Conservation (phyloP, 2,329 filamentous ascomycete species). For the Lasiodiplodia gonubiensis region DNA sequence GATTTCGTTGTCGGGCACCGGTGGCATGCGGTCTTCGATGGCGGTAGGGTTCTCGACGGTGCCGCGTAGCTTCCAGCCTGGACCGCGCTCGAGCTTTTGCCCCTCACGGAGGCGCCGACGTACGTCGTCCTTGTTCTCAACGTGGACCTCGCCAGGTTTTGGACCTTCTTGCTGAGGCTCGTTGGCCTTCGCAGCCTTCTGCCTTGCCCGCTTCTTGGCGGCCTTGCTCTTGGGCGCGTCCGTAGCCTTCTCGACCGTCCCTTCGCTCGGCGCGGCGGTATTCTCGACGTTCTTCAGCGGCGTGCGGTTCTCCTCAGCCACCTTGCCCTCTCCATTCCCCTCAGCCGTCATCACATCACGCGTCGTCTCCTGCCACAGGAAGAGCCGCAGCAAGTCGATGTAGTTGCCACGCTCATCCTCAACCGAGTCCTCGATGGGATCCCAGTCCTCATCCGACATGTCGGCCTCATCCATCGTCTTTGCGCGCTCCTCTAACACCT, state of each 20-base stretch:
- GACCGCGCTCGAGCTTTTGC: slow-evolving; percentile 42
- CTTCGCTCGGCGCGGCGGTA: neutral
- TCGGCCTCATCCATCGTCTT: slow-evolving; percentile 42
- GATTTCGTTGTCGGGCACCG: slow-evolving; percentile 52
- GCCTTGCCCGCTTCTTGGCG: slow-evolving; percentile 44
- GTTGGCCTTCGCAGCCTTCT: slow-evolving; percentile 37
- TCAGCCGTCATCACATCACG: slow-evolving; percentile 12
- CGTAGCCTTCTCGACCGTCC: neutral
- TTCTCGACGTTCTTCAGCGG: slow-evolving; percentile 29
- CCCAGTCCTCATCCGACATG: slow-evolving; percentile 51
- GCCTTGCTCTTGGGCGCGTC: slow-evolving; percentile 30
- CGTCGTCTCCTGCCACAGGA: slow-evolving; percentile 49
- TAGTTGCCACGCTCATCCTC: slow-evolving; percentile 54
- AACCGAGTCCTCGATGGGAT: slow-evolving; percentile 56
- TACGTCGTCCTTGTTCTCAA: slow-evolving; percentile 52
- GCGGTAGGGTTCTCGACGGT: slow-evolving; percentile 41
- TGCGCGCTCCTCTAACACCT: slow-evolving; percentile 50
- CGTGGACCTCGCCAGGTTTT: slow-evolving; percentile 47
- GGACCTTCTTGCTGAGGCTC: slow-evolving; percentile 31
- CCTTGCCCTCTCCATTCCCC: slow-evolving; percentile 9
- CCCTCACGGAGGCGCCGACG: slow-evolving; percentile 49
- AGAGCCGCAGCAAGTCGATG: slow-evolving; percentile 53
- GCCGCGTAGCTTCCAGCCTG: slow-evolving; percentile 44
- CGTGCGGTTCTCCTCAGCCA: slow-evolving; percentile 34
- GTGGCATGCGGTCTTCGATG: slow-evolving; percentile 42